Evolutionary conservation across 2,329 filamentous ascomycete species (phyloP).

Genomic region (Neofusicoccum umdonicola): DNA sequence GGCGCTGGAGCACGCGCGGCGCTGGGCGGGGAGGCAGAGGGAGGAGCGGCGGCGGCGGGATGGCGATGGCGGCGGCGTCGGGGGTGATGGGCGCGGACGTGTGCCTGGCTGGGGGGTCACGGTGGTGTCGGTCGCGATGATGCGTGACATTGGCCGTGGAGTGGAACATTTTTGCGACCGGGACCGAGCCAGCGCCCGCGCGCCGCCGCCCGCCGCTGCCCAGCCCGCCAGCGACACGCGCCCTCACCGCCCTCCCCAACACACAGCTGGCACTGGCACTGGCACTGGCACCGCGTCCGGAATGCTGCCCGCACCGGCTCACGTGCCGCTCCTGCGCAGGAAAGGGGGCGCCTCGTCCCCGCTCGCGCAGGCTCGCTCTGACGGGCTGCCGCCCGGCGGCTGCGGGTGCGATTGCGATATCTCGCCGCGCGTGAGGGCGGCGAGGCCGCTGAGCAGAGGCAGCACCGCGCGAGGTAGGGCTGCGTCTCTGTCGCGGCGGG

Average conservation of each 20-base stretch:
- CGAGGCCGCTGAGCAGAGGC: too few species aligned
- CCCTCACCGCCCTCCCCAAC: not conserved
- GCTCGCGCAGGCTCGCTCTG: not conserved
- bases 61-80: conserved; percentile 10
- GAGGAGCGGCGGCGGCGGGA: not conserved
- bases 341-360: too few species aligned
- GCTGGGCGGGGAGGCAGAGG: not conserved
- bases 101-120: not conserved
- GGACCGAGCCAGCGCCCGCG: not conserved
- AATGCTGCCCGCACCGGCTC: not conserved
- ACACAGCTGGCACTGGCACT: not conserved
- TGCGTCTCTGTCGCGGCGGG: not conserved
- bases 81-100: conserved; percentile 7
- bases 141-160: conserved; percentile 3
- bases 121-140: conserved; percentile 2
- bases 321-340: not conserved
- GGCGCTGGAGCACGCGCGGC: not conserved
- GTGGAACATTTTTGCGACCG: conserved; percentile 11
- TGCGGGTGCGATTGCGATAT: not conserved
- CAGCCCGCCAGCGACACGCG: not conserved
- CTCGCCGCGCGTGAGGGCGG: too few species aligned
- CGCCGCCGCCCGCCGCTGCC: not conserved
- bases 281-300: not conserved
- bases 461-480: not conserved
- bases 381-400: not conserved